Evolutionary conservation across 495 filamentous ascomycete species (phyloP).

Genomic region (Evernia prunastri): DNA sequence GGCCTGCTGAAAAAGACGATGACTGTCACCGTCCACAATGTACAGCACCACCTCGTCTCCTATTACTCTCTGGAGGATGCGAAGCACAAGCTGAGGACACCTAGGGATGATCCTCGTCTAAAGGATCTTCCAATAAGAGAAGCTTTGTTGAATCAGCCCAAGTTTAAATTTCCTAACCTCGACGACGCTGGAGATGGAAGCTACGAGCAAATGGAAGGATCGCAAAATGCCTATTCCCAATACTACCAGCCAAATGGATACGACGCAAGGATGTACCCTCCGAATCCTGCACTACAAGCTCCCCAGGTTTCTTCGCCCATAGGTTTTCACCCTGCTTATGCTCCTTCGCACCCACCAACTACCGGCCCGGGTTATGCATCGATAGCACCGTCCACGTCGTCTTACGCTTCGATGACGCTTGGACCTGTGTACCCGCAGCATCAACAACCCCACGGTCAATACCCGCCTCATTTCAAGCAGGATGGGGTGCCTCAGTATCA

Average conservation of each 20-base stretch:
- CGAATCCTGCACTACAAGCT: constrained; percentile 9
- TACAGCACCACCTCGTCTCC: constrained; percentile 76
- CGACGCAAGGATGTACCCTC: constrained; percentile 18
- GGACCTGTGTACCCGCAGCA: constrained; percentile 11
- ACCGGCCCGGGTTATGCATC: constrained; percentile 17
- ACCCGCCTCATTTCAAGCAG: constrained; percentile 15
- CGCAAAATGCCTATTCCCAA: constrained; percentile 34
- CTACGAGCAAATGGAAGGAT: constrained; percentile 37
- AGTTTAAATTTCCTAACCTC: constrained; percentile 59
- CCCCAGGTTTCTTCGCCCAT: constrained; percentile 11
- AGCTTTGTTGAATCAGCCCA: constrained; percentile 58
- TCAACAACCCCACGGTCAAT: constrained; percentile 14
- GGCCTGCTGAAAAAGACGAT: constrained; percentile 92
- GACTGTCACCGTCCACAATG: constrained; percentile 60
- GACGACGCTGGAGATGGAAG: constrained; percentile 47
- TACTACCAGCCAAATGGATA: constrained; percentile 19
- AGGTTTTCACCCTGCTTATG: constrained; percentile 16
- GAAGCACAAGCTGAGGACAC: constrained; percentile 52
- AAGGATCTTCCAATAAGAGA: constrained; percentile 50
- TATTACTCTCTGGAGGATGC: constrained; percentile 82
- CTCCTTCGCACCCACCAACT: constrained; percentile 19
- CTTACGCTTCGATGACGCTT: constrained; percentile 11
- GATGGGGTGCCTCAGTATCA: constrained; percentile 13
- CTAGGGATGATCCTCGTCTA: constrained; percentile 50
- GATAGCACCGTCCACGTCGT: constrained; percentile 16